Percentiles rank a stretch among this genome's conserved stretches.
Conservation (phyloP, 257 asterid genomes). For the Nicotiana benthamiana region DNA sequence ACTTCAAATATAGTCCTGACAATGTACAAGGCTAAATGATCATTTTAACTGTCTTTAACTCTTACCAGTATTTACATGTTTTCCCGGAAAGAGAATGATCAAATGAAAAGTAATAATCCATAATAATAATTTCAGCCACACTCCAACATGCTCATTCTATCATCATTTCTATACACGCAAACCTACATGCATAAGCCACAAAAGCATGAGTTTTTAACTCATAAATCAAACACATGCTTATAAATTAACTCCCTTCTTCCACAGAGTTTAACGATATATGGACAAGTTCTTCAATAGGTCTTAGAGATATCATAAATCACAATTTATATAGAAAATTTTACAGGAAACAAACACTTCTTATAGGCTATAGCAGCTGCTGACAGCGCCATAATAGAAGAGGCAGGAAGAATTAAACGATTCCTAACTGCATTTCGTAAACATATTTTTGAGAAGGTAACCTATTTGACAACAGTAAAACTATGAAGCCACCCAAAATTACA, state of each 20-base stretch:
- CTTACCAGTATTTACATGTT: neutral
- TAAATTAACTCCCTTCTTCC: neutral
- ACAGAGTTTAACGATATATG: neutral
- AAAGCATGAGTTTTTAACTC: neutral
- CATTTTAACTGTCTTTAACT: neutral
- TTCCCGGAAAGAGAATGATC: neutral
- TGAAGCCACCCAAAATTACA: too few relatives aligned
- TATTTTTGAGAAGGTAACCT: too few relatives aligned
- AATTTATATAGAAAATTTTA: neutral
- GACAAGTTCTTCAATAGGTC: neutral
- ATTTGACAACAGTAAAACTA: too few relatives aligned
- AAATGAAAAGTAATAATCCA: neutral
- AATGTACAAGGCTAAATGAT: conserved; percentile 8
- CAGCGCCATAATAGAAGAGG: neutral
- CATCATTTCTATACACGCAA: neutral
- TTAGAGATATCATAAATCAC: neutral
- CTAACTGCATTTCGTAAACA: neutral
- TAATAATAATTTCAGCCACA: neutral
- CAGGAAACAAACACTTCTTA: neutral
- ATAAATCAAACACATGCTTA: neutral
- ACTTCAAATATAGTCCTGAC: conserved; percentile 97
- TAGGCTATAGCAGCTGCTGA: neutral
- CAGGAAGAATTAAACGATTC: neutral
- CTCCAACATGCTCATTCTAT: neutral
- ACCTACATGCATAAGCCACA: neutral